phyloP scores from a whole-genome alignment of 441 rosid species.

The Aleurites moluccanus region DNA sequence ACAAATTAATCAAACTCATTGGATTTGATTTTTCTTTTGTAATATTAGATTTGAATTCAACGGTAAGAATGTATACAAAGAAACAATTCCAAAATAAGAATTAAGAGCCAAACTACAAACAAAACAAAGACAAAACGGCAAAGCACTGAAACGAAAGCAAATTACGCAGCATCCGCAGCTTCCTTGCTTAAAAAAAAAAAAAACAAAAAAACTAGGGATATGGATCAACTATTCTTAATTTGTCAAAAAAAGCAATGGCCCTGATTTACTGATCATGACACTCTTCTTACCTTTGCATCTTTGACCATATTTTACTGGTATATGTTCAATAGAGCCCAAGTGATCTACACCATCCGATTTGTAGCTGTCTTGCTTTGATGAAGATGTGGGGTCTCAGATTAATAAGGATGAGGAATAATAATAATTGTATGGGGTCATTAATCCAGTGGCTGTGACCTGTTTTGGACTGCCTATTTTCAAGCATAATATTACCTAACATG shows the following conservation, averaged over 20 bases:
- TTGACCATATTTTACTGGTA: neutral
- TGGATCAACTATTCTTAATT: too few species aligned
- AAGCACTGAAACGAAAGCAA: neutral
- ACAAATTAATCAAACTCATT: too few species aligned
- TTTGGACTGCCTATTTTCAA: slow-evolving; percentile 16
- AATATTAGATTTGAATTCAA: too few species aligned
- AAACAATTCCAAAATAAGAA: neutral
- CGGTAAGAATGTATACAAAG: too few species aligned
- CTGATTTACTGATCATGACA: neutral
- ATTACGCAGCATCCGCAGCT: slow-evolving; percentile 1
- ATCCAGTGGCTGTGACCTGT: slow-evolving; percentile 7
- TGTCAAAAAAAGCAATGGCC: neutral
- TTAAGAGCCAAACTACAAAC: neutral
- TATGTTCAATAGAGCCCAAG: neutral
- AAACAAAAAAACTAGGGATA: too few species aligned
- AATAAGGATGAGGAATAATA: neutral
- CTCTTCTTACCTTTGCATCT: slow-evolving; percentile 4
- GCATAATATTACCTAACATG: slow-evolving; percentile 26
- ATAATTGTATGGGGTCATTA: neutral
- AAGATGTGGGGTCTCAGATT: neutral
- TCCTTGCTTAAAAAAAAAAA: neutral
- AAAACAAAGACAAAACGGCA: neutral
- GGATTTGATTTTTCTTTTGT: too few species aligned
- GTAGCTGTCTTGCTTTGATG: neutral
- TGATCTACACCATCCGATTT: neutral